These are phyloP conservation scores for Erigeron canadensis DNA, from an alignment of 129 eudicot species.

Conservation along the genomic window DNA sequence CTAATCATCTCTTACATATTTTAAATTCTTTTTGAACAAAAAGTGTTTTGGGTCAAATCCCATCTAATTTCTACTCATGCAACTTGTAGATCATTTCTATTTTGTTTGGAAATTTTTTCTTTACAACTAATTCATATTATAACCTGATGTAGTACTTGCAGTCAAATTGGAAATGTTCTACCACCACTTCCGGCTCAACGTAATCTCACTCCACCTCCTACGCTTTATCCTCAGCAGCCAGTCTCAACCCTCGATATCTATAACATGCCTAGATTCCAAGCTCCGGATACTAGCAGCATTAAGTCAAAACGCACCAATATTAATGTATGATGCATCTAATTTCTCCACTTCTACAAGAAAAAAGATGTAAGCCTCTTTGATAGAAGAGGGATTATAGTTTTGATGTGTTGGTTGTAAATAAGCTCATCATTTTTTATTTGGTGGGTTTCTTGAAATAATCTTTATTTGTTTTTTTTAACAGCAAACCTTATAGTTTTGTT, in stretches of 20 bases:
- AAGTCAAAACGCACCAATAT: conserved; percentile 78
- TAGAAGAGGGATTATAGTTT: conserved; percentile 3
- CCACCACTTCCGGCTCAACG: conserved; percentile 27
- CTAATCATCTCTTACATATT: background rate
- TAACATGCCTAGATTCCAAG: conserved; percentile 53
- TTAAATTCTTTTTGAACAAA: background rate
- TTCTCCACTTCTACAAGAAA: conserved; percentile 12
- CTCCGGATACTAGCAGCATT: conserved; percentile 42
- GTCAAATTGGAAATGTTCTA: conserved; percentile 25
- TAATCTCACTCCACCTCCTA: conserved; percentile 38
- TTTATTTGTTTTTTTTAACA: no score
- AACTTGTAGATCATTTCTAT: background rate
- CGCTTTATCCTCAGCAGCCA: conserved; percentile 89
- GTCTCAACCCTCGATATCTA: conserved; percentile 66
- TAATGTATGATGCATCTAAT: conserved; percentile 50
- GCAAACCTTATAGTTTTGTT: no score
- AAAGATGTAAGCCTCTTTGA: conserved; percentile 13
- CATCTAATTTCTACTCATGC: background rate
- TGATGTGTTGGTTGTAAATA: conserved; percentile 1
- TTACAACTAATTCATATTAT: background rate
- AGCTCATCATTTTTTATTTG: background rate
- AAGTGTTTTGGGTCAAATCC: background rate
- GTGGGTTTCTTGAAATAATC: conserved; percentile 12
- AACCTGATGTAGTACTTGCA: conserved; percentile 13
- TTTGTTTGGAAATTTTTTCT: background rate